Percentiles rank a stretch among this genome's conserved stretches.
These are phyloP conservation scores for Chaetomidium leptoderma DNA, from an alignment of 495 filamentous ascomycete genomes.

Conservation along the genomic window DNA sequence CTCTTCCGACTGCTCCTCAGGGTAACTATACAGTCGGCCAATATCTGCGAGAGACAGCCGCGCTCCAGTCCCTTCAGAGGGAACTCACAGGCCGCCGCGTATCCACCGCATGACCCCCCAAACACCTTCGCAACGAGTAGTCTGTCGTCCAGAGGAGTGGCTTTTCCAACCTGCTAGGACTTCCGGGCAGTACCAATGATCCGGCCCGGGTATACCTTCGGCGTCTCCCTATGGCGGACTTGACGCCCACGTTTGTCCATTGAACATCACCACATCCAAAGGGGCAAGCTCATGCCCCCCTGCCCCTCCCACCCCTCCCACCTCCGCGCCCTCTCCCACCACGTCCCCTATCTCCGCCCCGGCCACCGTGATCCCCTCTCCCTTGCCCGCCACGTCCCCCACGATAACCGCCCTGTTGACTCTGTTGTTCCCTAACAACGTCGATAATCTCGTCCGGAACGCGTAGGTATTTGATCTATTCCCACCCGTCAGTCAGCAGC, in stretches of 20 bases:
- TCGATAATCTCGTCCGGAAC: slow-evolving; percentile 96
- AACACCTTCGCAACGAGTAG: background rate
- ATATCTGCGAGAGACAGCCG: too few relatives aligned
- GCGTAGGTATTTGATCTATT: slow-evolving; percentile 96
- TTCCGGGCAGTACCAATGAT: background rate
- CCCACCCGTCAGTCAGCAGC: background rate
- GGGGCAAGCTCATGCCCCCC: slow-evolving; percentile 1
- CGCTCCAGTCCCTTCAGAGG: background rate
- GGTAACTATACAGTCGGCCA: background rate
- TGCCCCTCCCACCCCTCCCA: slow-evolving; percentile 23
- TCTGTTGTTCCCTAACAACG: slow-evolving; percentile 82
- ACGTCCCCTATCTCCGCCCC: slow-evolving; percentile 38
- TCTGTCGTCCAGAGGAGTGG: background rate
- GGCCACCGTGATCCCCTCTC: slow-evolving; percentile 56
- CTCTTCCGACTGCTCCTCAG: background rate
- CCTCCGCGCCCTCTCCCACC: slow-evolving; percentile 51
- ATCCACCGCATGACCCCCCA: background rate
- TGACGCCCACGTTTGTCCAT: background rate
- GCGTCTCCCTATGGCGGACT: background rate
- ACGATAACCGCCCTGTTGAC: slow-evolving; percentile 53
- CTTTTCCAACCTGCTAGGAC: background rate
- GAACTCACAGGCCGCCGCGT: background rate
- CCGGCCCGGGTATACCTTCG: background rate
- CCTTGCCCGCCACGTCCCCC: slow-evolving; percentile 65
- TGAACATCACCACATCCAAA: background rate